Conservation (phyloP, 116 monocot species). For the Phalaenopsis hybrid region DNA sequence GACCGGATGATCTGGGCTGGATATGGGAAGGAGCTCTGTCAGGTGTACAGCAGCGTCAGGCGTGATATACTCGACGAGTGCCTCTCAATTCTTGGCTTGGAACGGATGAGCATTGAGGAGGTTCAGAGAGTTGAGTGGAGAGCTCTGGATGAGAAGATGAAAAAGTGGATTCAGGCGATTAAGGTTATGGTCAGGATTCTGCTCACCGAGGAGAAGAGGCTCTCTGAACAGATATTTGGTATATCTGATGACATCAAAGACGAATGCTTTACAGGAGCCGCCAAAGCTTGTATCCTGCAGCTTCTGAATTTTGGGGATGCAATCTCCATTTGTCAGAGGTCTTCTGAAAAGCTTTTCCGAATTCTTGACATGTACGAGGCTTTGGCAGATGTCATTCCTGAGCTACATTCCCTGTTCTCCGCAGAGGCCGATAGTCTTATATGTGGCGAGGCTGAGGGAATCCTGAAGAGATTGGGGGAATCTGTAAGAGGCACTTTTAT, state of each 20-base stretch:
- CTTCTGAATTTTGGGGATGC: conserved; percentile 35
- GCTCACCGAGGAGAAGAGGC: conserved; percentile 17
- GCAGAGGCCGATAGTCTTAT: conserved; percentile 15
- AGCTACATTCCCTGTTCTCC: conserved; percentile 17
- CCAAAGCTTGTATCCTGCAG: conserved; percentile 27
- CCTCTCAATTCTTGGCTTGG: conserved; percentile 24
- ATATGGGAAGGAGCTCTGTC: conserved; percentile 17
- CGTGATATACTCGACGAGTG: conserved; percentile 20
- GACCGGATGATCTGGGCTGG: conserved; percentile 25
- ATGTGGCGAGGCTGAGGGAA: conserved; percentile 8
- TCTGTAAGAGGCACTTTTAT: conserved; percentile 28
- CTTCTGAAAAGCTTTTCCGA: conserved; percentile 28
- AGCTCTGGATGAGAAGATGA: conserved; percentile 29
- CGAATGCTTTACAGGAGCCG: conserved; percentile 28
- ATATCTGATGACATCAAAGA: conserved; percentile 15
- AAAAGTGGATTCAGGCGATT: conserved; percentile 31
- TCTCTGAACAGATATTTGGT: conserved; percentile 20
- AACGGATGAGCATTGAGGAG: conserved; percentile 38
- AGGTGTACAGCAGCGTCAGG: conserved; percentile 15
- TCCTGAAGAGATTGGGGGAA: conserved; percentile 23
- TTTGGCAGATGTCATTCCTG: conserved; percentile 20
- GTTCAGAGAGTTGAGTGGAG: conserved; percentile 34
- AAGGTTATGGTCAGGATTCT: conserved; percentile 16
- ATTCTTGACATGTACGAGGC: conserved; percentile 39
- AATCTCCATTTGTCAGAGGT: conserved; percentile 20